These are phyloP conservation scores for Yamadazyma sp. DNA, from an alignment of 805 yeast genomes.

Conservation along the genomic window DNA sequence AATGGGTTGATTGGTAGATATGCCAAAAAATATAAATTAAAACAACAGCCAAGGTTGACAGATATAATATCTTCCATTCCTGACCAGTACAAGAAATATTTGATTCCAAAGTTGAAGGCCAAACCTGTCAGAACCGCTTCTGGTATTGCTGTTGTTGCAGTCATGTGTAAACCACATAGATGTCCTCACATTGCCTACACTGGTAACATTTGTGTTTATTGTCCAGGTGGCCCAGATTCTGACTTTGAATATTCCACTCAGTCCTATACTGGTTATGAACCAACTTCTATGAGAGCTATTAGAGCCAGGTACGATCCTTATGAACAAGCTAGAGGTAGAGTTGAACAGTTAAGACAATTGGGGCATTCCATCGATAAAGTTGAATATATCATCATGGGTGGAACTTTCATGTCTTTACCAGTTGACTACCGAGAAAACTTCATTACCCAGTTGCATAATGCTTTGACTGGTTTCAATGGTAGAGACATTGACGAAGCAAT, in stretches of 20 bases:
- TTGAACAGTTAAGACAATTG: slow-evolving; percentile 90
- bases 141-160: slow-evolving; percentile 98
- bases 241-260: slow-evolving; percentile 98
- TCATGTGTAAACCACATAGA: slow-evolving; percentile 98
- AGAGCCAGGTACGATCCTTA: slow-evolving; percentile 97
- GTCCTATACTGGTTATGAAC: slow-evolving; percentile 97
- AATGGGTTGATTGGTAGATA: slow-evolving; percentile 84
- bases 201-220: slow-evolving; percentile 96
- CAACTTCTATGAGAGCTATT: slow-evolving; percentile 99
- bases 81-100: slow-evolving; percentile 88
- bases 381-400: slow-evolving; percentile 98
- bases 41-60: slow-evolving; percentile 90
- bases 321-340: slow-evolving; percentile 97
- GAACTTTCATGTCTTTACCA: slow-evolving; percentile 95
- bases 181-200: slow-evolving; percentile 99
- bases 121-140: slow-evolving; percentile 98
- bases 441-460: slow-evolving; percentile 89
- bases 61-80: slow-evolving; percentile 95
- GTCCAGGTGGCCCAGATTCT: slow-evolving; percentile 99
- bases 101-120: slow-evolving; percentile 93
- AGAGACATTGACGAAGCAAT: slow-evolving; percentile 88
- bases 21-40: slow-evolving; percentile 87
- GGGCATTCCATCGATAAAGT: slow-evolving; percentile 98
- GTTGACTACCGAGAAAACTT: slow-evolving; percentile 86
- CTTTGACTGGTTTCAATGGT: slow-evolving; percentile 89